Base-by-base conservation (phyloP, 345 rosid genomes). In the Brassica incana region DNA sequence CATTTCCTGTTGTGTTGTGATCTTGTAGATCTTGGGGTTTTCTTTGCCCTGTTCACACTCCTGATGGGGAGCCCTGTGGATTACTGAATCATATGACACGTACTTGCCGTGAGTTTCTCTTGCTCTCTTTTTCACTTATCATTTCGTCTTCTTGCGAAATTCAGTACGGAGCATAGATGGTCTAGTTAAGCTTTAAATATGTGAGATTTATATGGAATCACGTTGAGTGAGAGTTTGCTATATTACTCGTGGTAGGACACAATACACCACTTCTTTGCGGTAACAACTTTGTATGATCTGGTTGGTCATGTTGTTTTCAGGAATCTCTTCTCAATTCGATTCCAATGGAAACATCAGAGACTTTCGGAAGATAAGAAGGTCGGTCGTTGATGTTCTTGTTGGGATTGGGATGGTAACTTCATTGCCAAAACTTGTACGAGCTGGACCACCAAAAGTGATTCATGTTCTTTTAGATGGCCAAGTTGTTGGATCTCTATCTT, bases 31-130 rank as follows among this genome's bases (percentile, higher is more conserved):
- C 99, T 45, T 95, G 98, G 98, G 99, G 99, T 68, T 95, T 93
- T 80, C 98, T 95, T 81, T 93, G 99, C 82, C 99, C 98, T 58
- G 98, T 93, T 66, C 98, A 91, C 84, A 95, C 99, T 60, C 99
- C 99, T 77, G 98, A 95, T 89, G 99, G 99, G 29, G 97, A 90
- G 78, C 98, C 99, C 33, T 95, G 99, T 83, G 99, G 98, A 35
- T 85, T 95, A 85, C 84, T 95, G 78, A 95, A 95, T 78, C 99
- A 95, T 80, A 92, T 95, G 98, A 87, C 99, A 18, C 72, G 87
- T 84, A 78, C 82, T 74, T 86, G 97, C 77, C 85, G 98, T 95
- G 86, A 92, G 97, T 88, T 40, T 43, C 67, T 43, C 60, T 58
- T 18, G 73, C 80, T 40, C 83, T 58, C 75, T 54, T 70, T 59